Evolutionary conservation across 2,329 filamentous ascomycete genomes (phyloP).

Genomic region (Balansia obtecta): DNA sequence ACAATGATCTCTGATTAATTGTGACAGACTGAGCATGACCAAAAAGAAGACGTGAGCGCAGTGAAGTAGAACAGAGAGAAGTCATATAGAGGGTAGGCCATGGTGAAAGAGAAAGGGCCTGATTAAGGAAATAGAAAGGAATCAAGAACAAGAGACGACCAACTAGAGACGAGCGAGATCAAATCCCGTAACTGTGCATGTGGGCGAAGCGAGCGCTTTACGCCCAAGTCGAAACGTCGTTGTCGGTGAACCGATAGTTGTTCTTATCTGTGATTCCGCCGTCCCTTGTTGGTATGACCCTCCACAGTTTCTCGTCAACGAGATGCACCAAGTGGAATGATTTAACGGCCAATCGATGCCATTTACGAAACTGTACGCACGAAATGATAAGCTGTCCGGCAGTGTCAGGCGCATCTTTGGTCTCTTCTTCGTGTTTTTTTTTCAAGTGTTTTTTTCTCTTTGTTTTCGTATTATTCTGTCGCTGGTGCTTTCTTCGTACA

Average conservation of each 20-base stretch:
- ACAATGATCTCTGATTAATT: too few relatives aligned
- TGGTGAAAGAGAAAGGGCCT: background rate
- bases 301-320: conserved; percentile 10
- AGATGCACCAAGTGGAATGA: conserved; percentile 1
- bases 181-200: background rate
- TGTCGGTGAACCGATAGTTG: conserved; percentile 3
- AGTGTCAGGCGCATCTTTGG: conserved; percentile 7
- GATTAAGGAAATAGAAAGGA: background rate
- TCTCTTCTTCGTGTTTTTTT: background rate
- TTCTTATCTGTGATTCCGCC: conserved; percentile 2
- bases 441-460: background rate
- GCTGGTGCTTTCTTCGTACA: background rate
- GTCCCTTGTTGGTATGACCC: conserved; percentile 1
- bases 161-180: background rate
- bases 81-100: background rate
- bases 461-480: background rate
- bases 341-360: background rate
- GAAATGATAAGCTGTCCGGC: conserved; percentile 10
- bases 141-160: background rate
- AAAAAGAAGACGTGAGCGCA: background rate
- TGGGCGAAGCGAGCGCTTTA: background rate
- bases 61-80: background rate
- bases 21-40: background rate
- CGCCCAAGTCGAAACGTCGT: conserved; percentile 4
- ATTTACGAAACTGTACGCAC: background rate